Conservation (phyloP, 192 early-diverging fungal species). For the Backusella mclennaniae region DNA sequence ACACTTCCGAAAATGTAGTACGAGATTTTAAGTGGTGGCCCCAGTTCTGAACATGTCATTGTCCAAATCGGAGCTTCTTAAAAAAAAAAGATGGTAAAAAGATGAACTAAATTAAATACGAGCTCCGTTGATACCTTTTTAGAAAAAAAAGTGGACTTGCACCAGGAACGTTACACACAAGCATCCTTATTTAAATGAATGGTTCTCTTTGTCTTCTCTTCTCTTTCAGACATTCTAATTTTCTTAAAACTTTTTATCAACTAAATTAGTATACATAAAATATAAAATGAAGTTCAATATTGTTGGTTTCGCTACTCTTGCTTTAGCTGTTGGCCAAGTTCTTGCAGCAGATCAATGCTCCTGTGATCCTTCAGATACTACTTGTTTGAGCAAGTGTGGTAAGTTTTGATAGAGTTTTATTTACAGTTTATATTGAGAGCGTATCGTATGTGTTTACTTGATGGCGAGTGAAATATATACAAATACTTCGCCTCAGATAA, state of each 20-base stretch:
- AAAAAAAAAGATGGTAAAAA: neutral
- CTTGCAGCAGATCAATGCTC: neutral
- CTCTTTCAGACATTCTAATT: neutral
- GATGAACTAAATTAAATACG: neutral
- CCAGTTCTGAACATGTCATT: neutral
- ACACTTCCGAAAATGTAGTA: neutral
- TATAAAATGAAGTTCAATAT: neutral
- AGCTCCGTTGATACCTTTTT: neutral
- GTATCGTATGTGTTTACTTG: neutral
- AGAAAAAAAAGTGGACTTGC: neutral
- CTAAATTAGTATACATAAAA: neutral
- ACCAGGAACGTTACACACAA: neutral
- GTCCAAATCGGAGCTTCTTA: neutral
- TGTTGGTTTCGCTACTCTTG: neutral
- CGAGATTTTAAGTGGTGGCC: neutral
- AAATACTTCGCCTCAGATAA: neutral
- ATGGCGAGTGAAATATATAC: neutral
- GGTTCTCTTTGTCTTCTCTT: neutral
- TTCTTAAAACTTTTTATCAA: neutral
- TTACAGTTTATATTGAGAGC: neutral
- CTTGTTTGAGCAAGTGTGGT: slow-evolving; percentile 12
- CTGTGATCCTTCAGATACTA: neutral
- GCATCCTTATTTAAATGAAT: neutral
- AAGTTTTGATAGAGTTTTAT: neutral
- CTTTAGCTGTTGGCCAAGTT: neutral